Evolutionary conservation across 495 filamentous ascomycete species (phyloP).

Genomic region (Choiromyces venosus): DNA sequence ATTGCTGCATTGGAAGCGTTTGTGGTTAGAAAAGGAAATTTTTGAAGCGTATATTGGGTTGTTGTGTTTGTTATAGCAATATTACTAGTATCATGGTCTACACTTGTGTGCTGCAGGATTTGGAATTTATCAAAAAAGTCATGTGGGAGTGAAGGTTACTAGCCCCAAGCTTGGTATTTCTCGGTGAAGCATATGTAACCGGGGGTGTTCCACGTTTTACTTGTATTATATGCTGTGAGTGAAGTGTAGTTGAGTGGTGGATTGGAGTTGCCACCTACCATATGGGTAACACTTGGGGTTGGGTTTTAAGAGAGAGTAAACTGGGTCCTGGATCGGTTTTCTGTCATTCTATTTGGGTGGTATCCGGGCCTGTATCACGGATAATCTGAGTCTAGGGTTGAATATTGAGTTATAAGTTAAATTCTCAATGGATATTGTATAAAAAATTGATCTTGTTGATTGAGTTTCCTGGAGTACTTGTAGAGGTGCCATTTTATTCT

Average conservation of each 20-base stretch:
- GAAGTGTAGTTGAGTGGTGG: not conserved
- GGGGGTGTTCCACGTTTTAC: no score
- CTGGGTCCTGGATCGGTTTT: not conserved
- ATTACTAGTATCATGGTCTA: not conserved
- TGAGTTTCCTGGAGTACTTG: not conserved
- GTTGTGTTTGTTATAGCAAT: not conserved
- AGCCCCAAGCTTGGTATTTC: not conserved
- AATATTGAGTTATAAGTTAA: not conserved
- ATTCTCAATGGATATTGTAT: not conserved
- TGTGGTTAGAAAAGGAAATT: constrained; percentile 81
- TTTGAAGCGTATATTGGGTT: constrained; percentile 32
- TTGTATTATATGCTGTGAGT: not conserved
- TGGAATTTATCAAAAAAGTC: not conserved
- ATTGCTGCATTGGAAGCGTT: constrained; percentile 82
- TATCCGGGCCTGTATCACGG: not conserved
- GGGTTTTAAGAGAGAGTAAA: not conserved
- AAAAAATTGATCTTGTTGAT: no score
- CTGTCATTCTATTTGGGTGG: not conserved
- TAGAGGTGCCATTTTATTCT: not conserved
- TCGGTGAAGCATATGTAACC: not conserved
- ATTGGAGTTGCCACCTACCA: not conserved
- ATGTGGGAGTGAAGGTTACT: not conserved
- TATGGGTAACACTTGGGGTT: not conserved
- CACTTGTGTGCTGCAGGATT: not conserved
- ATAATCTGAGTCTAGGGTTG: not conserved